Evolutionary conservation across 2,329 filamentous ascomycete species (phyloP), one percentile per base, ranked within the genome.

Genomic region (Ambrosiella beaveri): DNA sequence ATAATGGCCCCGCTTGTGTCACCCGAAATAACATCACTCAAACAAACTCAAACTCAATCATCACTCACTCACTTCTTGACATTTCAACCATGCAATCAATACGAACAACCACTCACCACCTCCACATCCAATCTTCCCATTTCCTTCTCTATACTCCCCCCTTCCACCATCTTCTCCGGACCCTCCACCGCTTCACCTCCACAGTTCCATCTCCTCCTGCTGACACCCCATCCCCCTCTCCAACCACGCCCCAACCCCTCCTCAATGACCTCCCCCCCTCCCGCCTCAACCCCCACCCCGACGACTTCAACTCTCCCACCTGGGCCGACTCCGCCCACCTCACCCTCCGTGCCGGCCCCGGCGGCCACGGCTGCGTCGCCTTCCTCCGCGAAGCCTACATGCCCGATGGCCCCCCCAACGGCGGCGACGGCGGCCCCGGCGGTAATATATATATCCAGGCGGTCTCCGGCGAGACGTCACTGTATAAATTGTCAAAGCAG

Each of bases 371-470:
- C 62, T 98, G 93, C 67, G 88, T 97, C 55, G 93, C 93, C 0
- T 98, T 97, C 68, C 73, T 94, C 49, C 84, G 91, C 17, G 93
- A 98, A 65, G 91, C 91, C 62, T 97, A 86, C 69, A 76, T 96
- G 37, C 80, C 84, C 50, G 84, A 95, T 63, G 93, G 93, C 0
- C 93, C 93, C 9, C 81, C 93, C 8, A 97, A 98, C 69, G 93
- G 93, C 54, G 93, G 93, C 61, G 89, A 98, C 67, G 93, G 93
- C 47, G 93, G 93, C 3, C 85, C 82, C 58, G 93, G 93, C 62
- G 93, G 93, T 44, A 94, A 86, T 65, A 76, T 98, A 63, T 97
- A 95, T 69, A 94, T 98, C 59, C 91, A 97, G 71, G 90, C 93
- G 7, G 82, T 95, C 1, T 82, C 86, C 57, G 88, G 89, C 60